These are phyloP conservation scores for Meripilus lineatus DNA, from an alignment of 1,284 basidiomycete species.

Conservation along the genomic window DNA sequence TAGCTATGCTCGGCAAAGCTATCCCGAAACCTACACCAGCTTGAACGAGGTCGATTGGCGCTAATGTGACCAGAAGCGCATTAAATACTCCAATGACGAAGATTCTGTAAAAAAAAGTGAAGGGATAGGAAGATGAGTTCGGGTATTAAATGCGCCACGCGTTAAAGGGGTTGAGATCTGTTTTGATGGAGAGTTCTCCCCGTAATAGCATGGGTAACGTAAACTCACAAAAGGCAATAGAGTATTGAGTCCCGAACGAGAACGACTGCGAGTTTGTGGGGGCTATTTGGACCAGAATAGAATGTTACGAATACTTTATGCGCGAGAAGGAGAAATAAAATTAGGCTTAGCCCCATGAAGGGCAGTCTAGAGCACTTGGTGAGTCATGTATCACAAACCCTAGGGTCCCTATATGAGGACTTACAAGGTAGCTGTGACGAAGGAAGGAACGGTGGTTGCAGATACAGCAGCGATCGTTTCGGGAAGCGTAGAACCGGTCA, in stretches of 20 bases:
- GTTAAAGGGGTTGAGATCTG: not conserved
- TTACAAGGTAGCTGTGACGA: conserved; percentile 2
- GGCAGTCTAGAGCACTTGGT: conserved; percentile 5
- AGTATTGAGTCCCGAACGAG: conserved; percentile 13
- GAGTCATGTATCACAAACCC: not conserved
- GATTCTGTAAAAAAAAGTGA: conserved; percentile 6
- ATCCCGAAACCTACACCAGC: conserved; percentile 13
- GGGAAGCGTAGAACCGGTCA: not conserved
- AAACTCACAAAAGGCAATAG: conserved; percentile 12
- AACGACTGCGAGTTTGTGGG: conserved; percentile 9
- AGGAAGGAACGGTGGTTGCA: not conserved
- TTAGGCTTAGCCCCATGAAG: conserved; percentile 8
- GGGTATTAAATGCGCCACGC: no score
- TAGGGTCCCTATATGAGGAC: not conserved
- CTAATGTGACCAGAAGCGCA: conserved; percentile 6
- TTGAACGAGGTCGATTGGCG: conserved; percentile 10
- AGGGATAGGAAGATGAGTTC: not conserved
- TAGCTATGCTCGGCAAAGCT: conserved; percentile 12
- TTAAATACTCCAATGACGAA: conserved; percentile 8
- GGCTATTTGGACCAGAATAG: not conserved
- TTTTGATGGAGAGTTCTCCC: not conserved
- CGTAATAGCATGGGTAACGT: not conserved
- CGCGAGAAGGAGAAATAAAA: conserved; percentile 12
- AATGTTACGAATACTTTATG: conserved; percentile 8
- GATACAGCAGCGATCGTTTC: not conserved